A percentile compares a stretch with the other conserved stretches of the same genome.
Evolutionary conservation across 352 stramenopile genomes (phyloP).

Genomic region (Globisporangium nagaii): DNA sequence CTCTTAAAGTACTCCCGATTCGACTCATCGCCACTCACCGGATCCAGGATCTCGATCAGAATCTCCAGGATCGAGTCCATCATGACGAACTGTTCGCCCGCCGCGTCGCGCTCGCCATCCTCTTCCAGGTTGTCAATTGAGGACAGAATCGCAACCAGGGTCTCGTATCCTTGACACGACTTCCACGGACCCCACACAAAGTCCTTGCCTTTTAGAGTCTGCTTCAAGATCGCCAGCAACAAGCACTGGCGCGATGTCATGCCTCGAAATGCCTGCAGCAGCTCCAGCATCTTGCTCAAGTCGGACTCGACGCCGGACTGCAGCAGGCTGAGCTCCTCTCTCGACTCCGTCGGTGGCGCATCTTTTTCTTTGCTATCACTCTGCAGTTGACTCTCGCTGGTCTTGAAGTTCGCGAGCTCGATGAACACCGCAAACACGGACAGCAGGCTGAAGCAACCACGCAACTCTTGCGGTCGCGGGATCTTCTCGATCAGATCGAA

Average conservation of each 20-base stretch:
- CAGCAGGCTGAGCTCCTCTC: slow-evolving; percentile 20
- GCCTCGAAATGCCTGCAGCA: slow-evolving; percentile 39
- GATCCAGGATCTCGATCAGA: slow-evolving; percentile 40
- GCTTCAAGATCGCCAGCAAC: slow-evolving; percentile 36
- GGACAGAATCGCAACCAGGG: slow-evolving; percentile 51
- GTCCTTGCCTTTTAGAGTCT: slow-evolving; percentile 33
- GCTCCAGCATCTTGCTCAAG: slow-evolving; percentile 42
- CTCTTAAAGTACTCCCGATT: slow-evolving; percentile 35
- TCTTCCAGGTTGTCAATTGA: slow-evolving; percentile 30
- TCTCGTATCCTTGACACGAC: slow-evolving; percentile 52
- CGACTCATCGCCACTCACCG: slow-evolving; percentile 14
- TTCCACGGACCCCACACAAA: slow-evolving; percentile 42
- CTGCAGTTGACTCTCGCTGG: not conserved
- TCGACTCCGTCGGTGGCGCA: not conserved
- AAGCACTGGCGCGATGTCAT: slow-evolving; percentile 25
- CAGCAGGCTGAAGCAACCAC: slow-evolving; percentile 5
- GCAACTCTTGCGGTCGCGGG: slow-evolving; percentile 9
- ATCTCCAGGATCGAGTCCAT: slow-evolving; percentile 52
- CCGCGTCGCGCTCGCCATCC: slow-evolving; percentile 12
- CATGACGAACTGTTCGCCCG: slow-evolving; percentile 18
- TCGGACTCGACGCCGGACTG: slow-evolving; percentile 51
- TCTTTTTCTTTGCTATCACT: not conserved
- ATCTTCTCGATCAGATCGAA: slow-evolving; percentile 20
- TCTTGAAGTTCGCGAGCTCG: slow-evolving; percentile 20
- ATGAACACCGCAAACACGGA: slow-evolving; percentile 41